Evolutionary conservation across 352 stramenopile genomes (phyloP).

Genomic region (Pythium sukuiense): DNA sequence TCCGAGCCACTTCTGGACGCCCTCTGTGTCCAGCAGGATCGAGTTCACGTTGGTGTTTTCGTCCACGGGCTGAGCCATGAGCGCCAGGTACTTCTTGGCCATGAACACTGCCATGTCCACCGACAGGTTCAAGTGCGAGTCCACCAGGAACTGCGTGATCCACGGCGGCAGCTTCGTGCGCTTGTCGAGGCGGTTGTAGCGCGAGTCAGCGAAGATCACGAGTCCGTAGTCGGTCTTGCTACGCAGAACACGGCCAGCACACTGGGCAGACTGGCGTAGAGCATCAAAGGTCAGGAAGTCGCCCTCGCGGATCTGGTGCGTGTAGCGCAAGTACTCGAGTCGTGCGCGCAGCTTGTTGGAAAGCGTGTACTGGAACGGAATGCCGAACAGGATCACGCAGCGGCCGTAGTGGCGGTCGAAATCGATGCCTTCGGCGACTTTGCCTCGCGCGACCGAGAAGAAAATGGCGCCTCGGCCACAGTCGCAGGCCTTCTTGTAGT

Average conservation of each 20-base stretch:
- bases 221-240: slow-evolving; percentile 99
- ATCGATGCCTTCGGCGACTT: slow-evolving; percentile 99
- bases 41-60: slow-evolving; percentile 90
- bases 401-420: slow-evolving; percentile 99
- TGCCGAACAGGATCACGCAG: slow-evolving; percentile 97
- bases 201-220: slow-evolving; percentile 97
- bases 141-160: slow-evolving; percentile 97
- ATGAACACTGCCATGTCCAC: slow-evolving; percentile 96
- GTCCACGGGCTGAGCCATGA: slow-evolving; percentile 97
- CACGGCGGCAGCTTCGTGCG: slow-evolving; percentile 97
- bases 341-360: slow-evolving; percentile 92
- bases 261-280: slow-evolving; percentile 96
- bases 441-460: slow-evolving; percentile 97
- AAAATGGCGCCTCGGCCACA: slow-evolving; percentile 97
- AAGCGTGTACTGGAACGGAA: slow-evolving; percentile 99
- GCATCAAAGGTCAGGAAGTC: slow-evolving; percentile 99
- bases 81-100: slow-evolving; percentile 93
- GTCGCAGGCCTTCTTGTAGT: slow-evolving; percentile 97
- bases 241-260: slow-evolving; percentile 96
- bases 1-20: slow-evolving; percentile 80
- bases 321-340: slow-evolving; percentile 96
- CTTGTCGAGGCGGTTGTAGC: slow-evolving; percentile 99
- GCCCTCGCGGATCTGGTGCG: slow-evolving; percentile 90
- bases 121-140: slow-evolving; percentile 96
- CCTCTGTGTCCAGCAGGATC: slow-evolving; percentile 92